Conservation (phyloP, 2,329 filamentous ascomycete genomes). For the Penicillium capsulatum region DNA sequence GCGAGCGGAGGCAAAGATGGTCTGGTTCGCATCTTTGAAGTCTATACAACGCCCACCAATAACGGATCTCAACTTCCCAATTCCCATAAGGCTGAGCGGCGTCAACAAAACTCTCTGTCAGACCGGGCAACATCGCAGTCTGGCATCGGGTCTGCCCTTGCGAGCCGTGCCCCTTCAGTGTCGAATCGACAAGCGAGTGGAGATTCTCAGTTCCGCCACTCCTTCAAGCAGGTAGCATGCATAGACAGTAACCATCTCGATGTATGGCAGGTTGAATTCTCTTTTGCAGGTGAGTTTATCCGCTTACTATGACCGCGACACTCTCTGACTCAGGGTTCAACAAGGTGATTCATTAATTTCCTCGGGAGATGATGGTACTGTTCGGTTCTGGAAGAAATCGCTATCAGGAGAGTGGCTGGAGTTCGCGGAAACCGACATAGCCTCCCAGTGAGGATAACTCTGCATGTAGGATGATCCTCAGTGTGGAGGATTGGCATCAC, state of each 20-base stretch:
- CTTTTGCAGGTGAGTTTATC: constrained; percentile 37
- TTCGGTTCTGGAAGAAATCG: constrained; percentile 44
- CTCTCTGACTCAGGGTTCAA: too few species aligned
- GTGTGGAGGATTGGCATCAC: background rate
- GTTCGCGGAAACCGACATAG: constrained; percentile 42
- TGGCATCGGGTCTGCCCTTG: constrained; percentile 42
- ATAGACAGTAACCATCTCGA: constrained; percentile 44
- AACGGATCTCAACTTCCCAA: constrained; percentile 26
- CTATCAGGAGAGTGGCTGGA: constrained; percentile 45
- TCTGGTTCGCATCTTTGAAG: constrained; percentile 78
- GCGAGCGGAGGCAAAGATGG: constrained; percentile 93
- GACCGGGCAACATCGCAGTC: constrained; percentile 36
- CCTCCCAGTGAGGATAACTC: constrained; percentile 26
- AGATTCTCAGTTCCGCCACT: constrained; percentile 41
- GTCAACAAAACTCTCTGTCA: constrained; percentile 27
- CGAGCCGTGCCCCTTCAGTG: constrained; percentile 32
- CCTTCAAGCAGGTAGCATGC: constrained; percentile 41
- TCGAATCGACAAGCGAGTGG: constrained; percentile 32
- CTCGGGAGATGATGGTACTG: constrained; percentile 41
- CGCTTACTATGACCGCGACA: too few species aligned
- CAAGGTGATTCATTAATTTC: constrained; percentile 45
- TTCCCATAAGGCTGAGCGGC: constrained; percentile 26
- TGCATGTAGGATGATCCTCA: background rate
- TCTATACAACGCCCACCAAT: constrained; percentile 36
- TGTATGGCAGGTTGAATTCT: constrained; percentile 45